Base-by-base conservation (phyloP, 148 eudicot species). In the Chenopodium quinoa region DNA sequence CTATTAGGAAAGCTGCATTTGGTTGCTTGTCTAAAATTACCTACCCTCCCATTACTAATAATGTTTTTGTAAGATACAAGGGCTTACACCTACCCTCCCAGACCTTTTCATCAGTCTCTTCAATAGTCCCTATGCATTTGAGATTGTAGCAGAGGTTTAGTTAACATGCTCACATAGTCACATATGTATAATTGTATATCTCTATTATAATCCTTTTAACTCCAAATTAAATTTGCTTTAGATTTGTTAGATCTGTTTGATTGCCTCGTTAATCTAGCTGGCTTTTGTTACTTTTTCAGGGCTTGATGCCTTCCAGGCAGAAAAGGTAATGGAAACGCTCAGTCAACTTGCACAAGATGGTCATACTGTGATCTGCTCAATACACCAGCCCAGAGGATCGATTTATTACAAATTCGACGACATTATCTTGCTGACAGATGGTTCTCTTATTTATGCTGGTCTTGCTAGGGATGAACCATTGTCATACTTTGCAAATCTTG, bases 301-400 rank as follows among this genome's bases (percentile, higher is more conserved):
- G 84, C 97, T 96, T 81, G 99, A 96, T 86, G 99, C 99, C 50
- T 96, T 96, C 87, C 99, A 96, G 86, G 97, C 99, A 74, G 99
- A 94, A 83, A 92, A 94, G 85, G 99, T 96, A 75, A 94, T 96
- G 98, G 99, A 94, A 91, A 96, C 98, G 25, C 91, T 96, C 73
- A 81, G 91, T 64, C 93, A 90, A 88, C 99, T 96, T 90, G 97
- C 98, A 83, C 88, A 90, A 84, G 99, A 96, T 80, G 99, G 99
- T 70, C 99, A 96, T 77, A 94, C 98, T 80, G 99, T 96, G 52
- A 96, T 96, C 77, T 96, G 99, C 88, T 96, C 99, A 72, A 92
- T 96, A 88, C 99, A 96, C 90, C 99, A 96, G 89, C 97, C 99
- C 75, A 88, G 98, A 88, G 92, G 99, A 71, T 96, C 99, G 44